Percentiles rank a stretch among this genome's conserved stretches.
phyloP scores from a whole-genome alignment of 108 stramenopile species.

The Schizochytrium sp. region DNA sequence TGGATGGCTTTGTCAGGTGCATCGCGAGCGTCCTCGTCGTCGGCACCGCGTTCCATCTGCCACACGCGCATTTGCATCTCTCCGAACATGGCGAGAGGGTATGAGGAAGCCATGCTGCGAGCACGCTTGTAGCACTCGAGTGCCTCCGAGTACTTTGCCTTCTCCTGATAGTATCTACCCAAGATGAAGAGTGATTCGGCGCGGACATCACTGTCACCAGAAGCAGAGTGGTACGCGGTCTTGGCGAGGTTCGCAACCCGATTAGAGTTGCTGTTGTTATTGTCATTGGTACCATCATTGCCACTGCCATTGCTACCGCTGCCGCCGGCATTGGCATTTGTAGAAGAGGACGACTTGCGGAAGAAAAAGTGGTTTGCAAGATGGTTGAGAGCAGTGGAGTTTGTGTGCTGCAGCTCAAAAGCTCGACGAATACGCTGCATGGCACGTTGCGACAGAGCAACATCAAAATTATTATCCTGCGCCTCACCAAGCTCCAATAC shows the following conservation, averaged over 20 bases:
- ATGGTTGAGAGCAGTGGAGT: conserved; percentile 42
- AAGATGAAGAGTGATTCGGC: conserved; percentile 44
- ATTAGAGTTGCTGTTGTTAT: not conserved
- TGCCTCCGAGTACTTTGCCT: conserved; percentile 28
- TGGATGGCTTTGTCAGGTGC: conserved; percentile 24
- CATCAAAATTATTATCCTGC: conserved; percentile 24
- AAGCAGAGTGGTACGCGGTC: conserved; percentile 18
- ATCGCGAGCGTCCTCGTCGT: conserved; percentile 46
- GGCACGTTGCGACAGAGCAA: conserved; percentile 29
- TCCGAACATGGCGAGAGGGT: conserved; percentile 30
- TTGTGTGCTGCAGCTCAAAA: conserved; percentile 53
- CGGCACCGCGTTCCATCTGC: conserved; percentile 50
- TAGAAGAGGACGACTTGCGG: conserved; percentile 3
- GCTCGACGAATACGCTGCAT: conserved; percentile 55
- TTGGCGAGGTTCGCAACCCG: conserved; percentile 46
- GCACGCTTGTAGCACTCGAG: conserved; percentile 51
- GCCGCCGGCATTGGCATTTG: not conserved
- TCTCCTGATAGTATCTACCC: conserved; percentile 43
- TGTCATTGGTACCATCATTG: not conserved
- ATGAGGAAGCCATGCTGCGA: not conserved
- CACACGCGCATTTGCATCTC: conserved; percentile 53
- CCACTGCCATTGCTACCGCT: not conserved
- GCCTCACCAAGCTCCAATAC: conserved; percentile 56
- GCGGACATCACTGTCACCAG: not conserved
- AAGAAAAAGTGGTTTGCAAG: conserved; percentile 52